Percentiles rank a stretch among this genome's conserved stretches.
Evolutionary conservation across 495 filamentous ascomycete genomes (phyloP).

Genomic region (Apodospora peruviana): DNA sequence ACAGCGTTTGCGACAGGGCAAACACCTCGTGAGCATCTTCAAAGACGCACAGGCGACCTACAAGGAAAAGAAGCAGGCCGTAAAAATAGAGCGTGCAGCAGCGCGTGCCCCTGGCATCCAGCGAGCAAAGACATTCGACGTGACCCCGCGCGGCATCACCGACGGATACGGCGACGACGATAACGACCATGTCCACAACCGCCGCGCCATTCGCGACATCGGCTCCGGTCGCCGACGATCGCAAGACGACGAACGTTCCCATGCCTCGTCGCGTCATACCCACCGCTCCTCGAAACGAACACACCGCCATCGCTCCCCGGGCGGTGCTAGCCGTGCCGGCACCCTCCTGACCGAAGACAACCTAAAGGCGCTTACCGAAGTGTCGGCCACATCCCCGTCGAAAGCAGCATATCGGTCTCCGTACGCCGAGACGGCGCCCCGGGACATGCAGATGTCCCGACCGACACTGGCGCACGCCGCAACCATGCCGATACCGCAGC

Average conservation of each 20-base stretch:
- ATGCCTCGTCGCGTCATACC: conserved; percentile 30
- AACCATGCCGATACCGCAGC: conserved; percentile 14
- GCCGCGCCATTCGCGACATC: conserved; percentile 13
- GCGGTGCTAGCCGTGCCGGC: conserved; percentile 20
- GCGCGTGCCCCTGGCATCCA: no score
- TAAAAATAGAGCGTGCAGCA: conserved; percentile 59
- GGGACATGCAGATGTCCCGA: conserved; percentile 34
- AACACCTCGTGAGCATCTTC: conserved; percentile 80
- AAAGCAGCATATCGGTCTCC: conserved; percentile 32
- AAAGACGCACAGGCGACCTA: conserved; percentile 84
- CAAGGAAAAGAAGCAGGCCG: conserved; percentile 71
- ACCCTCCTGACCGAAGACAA: conserved; percentile 36
- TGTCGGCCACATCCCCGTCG: conserved; percentile 36
- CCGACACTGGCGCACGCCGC: conserved; percentile 28
- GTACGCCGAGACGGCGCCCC: conserved; percentile 35
- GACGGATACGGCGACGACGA: conserved; percentile 18
- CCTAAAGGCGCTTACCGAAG: conserved; percentile 39
- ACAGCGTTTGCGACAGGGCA: conserved; percentile 52
- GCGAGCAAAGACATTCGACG: conserved; percentile 40
- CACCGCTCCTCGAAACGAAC: conserved; percentile 26
- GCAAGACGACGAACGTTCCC: conserved; percentile 31
- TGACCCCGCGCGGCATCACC: conserved; percentile 12
- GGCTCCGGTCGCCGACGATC: conserved; percentile 21
- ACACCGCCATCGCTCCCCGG: conserved; percentile 17
- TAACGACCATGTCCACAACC: conserved; percentile 12